Conservation (phyloP, 139 green algal genomes). For the Edaphochlamys debaryana region DNA sequence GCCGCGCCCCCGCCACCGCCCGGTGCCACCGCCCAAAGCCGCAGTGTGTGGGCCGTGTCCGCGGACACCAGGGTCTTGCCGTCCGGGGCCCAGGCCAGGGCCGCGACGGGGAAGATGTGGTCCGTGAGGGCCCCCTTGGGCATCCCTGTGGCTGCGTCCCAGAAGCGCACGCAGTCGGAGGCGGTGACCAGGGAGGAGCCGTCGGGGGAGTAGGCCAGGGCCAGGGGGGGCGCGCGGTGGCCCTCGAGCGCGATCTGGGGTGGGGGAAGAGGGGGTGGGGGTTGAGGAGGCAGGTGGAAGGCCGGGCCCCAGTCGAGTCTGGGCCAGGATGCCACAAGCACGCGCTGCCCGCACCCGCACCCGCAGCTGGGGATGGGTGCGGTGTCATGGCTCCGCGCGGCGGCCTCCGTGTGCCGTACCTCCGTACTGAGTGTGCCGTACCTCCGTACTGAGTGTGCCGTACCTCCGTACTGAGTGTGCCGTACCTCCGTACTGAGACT, state of each 20-base stretch:
- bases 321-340: too few species aligned
- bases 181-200: constrained; percentile 5
- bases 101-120: constrained; percentile 40
- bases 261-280: neutral
- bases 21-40: neutral
- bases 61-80: constrained; percentile 8
- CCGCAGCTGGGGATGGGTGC: too few species aligned
- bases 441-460: too few species aligned
- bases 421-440: too few species aligned
- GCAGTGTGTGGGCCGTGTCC: constrained; percentile 29
- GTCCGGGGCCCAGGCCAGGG: constrained; percentile 14
- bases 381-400: too few species aligned
- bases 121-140: constrained; percentile 30
- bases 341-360: too few species aligned
- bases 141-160: constrained; percentile 11
- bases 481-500: too few species aligned
- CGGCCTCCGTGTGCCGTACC: too few species aligned
- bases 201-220: constrained; percentile 25
- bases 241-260: constrained; percentile 8
- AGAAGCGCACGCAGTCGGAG: constrained; percentile 24
- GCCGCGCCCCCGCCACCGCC: neutral
- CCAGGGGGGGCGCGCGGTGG: neutral
- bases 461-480: too few species aligned
- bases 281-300: neutral
- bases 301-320: too few species aligned